Evolutionary conservation across 345 rosid genomes (phyloP).

Genomic region (Reutealis trisperma): DNA sequence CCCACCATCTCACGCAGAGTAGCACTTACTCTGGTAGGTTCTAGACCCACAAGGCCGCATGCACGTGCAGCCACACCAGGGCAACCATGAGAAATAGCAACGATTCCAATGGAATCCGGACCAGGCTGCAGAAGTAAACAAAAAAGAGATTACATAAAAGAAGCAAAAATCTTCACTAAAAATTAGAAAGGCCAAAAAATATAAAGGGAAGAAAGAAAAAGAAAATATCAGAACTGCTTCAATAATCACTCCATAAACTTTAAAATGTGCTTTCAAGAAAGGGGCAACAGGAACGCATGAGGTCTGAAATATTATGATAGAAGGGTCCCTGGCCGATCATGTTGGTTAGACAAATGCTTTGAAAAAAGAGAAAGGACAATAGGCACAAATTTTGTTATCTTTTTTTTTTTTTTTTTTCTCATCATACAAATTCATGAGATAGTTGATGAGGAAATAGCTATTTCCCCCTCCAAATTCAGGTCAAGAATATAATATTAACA

Average conservation of each 20-base stretch:
- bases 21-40: slow-evolving; percentile 90
- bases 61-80: slow-evolving; percentile 99
- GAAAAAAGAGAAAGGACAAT: background rate
- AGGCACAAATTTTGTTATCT: background rate
- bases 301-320: background rate
- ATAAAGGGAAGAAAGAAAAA: background rate
- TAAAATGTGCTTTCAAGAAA: slow-evolving; percentile 1
- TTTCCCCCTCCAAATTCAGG: background rate
- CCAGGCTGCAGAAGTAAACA: slow-evolving; percentile 73
- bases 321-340: background rate
- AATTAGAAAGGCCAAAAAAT: no score
- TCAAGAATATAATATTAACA: background rate
- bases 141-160: background rate
- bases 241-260: background rate
- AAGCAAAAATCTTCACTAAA: background rate
- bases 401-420: background rate
- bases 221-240: background rate
- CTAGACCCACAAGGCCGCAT: slow-evolving; percentile 99
- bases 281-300: background rate
- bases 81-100: slow-evolving; percentile 99
- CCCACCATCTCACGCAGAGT: background rate
- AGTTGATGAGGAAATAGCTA: background rate
- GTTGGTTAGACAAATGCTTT: background rate
- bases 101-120: slow-evolving; percentile 99
- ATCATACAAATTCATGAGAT: background rate